Evolutionary conservation across 2,329 filamentous ascomycete species (phyloP).

Genomic region (Thyridium curvatum): DNA sequence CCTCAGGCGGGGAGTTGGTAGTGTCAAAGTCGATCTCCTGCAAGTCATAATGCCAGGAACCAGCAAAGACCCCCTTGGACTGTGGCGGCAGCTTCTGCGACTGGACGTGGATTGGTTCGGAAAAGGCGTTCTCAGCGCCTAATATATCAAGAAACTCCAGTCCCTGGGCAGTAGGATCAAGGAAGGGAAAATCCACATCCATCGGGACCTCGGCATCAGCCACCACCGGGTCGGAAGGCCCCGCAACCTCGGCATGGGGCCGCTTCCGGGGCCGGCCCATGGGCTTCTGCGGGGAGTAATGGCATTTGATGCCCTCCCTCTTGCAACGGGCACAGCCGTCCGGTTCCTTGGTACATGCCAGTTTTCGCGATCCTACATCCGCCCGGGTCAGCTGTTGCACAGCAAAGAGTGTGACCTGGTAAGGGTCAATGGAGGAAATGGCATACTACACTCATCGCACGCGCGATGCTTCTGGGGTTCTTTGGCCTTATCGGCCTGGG

Average conservation of each 20-base stretch:
- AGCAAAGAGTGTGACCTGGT: neutral
- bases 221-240: neutral
- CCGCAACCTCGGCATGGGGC: conserved; percentile 25
- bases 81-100: neutral
- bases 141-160: conserved; percentile 31
- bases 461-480: conserved; percentile 44
- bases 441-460: conserved; percentile 60
- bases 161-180: conserved; percentile 20
- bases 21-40: neutral
- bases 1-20: neutral
- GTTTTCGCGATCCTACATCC: conserved; percentile 50
- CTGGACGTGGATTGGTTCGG: neutral
- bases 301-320: conserved; percentile 49
- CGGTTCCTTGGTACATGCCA: conserved; percentile 58
- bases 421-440: neutral
- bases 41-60: conserved; percentile 2
- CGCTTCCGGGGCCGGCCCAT: conserved; percentile 62
- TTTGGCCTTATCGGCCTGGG: too few species aligned
- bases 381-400: conserved; percentile 5
- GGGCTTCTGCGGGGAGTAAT: conserved; percentile 59
- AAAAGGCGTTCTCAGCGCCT: conserved; percentile 10
- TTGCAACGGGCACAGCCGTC: conserved; percentile 54
- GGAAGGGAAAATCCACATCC: conserved; percentile 27
- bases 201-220: conserved; percentile 7
- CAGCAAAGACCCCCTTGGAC: neutral